phyloP scores from a whole-genome alignment of 2,329 filamentous ascomycete species.

The Monosporascus sp. region DNA sequence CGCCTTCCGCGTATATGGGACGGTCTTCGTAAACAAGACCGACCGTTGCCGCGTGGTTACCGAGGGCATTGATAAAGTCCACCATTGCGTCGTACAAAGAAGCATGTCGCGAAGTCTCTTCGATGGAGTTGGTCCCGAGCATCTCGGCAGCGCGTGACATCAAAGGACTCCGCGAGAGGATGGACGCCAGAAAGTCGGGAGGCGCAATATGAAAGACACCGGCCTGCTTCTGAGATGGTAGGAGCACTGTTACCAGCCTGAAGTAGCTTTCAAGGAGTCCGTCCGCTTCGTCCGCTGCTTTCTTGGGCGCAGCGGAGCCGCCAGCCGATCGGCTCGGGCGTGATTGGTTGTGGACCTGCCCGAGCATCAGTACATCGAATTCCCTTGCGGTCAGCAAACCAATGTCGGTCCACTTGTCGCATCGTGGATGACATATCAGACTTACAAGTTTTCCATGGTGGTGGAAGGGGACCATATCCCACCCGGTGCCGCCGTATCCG shows the following conservation, averaged over 20 bases:
- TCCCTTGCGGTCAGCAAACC: too few relatives aligned
- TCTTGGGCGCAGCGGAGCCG: too few relatives aligned
- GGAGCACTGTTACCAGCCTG: constrained; percentile 10
- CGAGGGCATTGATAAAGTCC: constrained; percentile 33
- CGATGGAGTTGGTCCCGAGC: constrained; percentile 15
- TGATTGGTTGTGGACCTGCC: too few relatives aligned
- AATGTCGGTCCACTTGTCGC: too few relatives aligned
- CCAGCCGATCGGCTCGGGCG: too few relatives aligned
- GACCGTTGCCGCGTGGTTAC: constrained; percentile 25
- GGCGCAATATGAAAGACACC: not conserved
- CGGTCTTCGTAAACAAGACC: constrained; percentile 29
- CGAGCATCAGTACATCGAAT: too few relatives aligned
- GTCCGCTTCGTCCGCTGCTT: not conserved
- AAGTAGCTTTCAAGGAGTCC: constrained; percentile 10
- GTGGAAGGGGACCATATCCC: not conserved
- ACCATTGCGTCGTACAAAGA: constrained; percentile 34
- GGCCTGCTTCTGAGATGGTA: constrained; percentile 5
- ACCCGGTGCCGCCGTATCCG: not conserved
- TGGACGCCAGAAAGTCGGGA: constrained; percentile 3
- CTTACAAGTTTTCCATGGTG: not conserved
- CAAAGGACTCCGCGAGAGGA: constrained; percentile 18
- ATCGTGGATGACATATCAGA: not conserved
- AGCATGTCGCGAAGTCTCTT: constrained; percentile 19
- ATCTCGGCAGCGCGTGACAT: constrained; percentile 10
- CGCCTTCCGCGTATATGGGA: constrained; percentile 25